Conservation (phyloP, 2,329 filamentous ascomycete species). For the Coniochaeta sp. region DNA sequence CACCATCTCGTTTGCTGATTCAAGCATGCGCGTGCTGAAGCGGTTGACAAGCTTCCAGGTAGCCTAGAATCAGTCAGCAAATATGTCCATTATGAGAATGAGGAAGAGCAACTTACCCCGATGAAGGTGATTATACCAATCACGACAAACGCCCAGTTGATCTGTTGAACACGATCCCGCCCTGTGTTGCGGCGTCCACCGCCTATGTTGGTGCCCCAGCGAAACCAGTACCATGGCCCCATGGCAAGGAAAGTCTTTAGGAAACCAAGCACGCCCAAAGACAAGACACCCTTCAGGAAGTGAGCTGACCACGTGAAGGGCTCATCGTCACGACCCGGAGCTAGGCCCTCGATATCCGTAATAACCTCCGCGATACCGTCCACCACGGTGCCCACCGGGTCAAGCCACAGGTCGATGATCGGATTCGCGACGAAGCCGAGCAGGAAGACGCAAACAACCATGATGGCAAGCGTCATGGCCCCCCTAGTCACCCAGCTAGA, state of each 20-base stretch:
- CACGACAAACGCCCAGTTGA: slow-evolving; percentile 72
- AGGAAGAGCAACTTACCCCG: slow-evolving; percentile 48
- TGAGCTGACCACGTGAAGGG: slow-evolving; percentile 68
- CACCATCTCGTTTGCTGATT: slow-evolving; percentile 71
- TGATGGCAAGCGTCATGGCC: slow-evolving; percentile 62
- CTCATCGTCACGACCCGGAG: slow-evolving; percentile 34
- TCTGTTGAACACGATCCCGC: slow-evolving; percentile 67
- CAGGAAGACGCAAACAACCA: slow-evolving; percentile 66
- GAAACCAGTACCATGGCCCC: slow-evolving; percentile 69
- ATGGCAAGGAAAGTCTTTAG: slow-evolving; percentile 71
- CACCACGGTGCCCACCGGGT: slow-evolving; percentile 60
- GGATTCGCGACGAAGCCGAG: slow-evolving; percentile 91
- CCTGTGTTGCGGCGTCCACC: slow-evolving; percentile 56
- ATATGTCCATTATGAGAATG: neutral
- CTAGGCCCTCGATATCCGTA: slow-evolving; percentile 30
- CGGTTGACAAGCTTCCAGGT: slow-evolving; percentile 76
- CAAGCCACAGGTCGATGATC: slow-evolving; percentile 81
- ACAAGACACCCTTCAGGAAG: slow-evolving; percentile 85
- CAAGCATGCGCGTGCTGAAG: slow-evolving; percentile 65
- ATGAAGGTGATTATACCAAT: slow-evolving; percentile 77
- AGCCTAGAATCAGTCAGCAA: slow-evolving; percentile 39
- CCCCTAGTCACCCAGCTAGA: slow-evolving; percentile 62
- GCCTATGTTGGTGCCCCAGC: slow-evolving; percentile 50
- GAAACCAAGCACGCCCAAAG: slow-evolving; percentile 78
- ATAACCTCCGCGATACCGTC: slow-evolving; percentile 40